A percentile compares a stretch with the other conserved stretches of the same genome.
Conservation (phyloP, 306 rosid genomes). For the Glycine soja region DNA sequence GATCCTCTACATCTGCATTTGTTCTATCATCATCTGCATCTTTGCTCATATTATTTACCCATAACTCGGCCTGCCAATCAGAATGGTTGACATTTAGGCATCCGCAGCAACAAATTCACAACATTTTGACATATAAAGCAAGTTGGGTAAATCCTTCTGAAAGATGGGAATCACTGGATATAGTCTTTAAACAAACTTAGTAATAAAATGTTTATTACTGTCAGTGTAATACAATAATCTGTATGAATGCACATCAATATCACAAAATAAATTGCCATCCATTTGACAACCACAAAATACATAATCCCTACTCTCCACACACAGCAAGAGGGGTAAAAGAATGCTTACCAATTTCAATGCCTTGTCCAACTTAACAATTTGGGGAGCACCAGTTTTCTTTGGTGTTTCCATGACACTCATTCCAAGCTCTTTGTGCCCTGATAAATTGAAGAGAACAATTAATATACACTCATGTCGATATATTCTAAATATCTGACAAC, state of each 20-base stretch:
- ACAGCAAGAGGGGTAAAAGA: slow-evolving; percentile 10
- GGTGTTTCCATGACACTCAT: slow-evolving; percentile 56
- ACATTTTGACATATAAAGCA: slow-evolving; percentile 10
- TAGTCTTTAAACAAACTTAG: background rate
- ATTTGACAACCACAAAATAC: slow-evolving; percentile 19
- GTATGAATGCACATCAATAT: slow-evolving; percentile 25
- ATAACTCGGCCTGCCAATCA: slow-evolving; percentile 74
- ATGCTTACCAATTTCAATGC: slow-evolving; percentile 77
- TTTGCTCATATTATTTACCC: slow-evolving; percentile 76
- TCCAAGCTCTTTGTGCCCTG: slow-evolving; percentile 47
- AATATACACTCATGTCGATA: background rate
- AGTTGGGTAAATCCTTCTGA: background rate
- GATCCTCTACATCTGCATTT: slow-evolving; percentile 49
- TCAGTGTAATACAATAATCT: slow-evolving; percentile 10
- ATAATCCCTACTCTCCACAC: background rate
- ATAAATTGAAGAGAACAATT: slow-evolving; percentile 32
- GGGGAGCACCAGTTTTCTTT: slow-evolving; percentile 57
- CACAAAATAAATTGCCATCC: slow-evolving; percentile 13
- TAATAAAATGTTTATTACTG: slow-evolving; percentile 14
- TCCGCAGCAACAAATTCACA: slow-evolving; percentile 8
- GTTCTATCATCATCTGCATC: slow-evolving; percentile 57
- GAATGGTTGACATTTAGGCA: slow-evolving; percentile 20
- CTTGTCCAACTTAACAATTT: slow-evolving; percentile 67
- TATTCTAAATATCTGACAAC: too few species aligned
- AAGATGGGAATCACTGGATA: background rate